Conservation (phyloP, 257 asterid species). For the Rubia yunnanensis region DNA sequence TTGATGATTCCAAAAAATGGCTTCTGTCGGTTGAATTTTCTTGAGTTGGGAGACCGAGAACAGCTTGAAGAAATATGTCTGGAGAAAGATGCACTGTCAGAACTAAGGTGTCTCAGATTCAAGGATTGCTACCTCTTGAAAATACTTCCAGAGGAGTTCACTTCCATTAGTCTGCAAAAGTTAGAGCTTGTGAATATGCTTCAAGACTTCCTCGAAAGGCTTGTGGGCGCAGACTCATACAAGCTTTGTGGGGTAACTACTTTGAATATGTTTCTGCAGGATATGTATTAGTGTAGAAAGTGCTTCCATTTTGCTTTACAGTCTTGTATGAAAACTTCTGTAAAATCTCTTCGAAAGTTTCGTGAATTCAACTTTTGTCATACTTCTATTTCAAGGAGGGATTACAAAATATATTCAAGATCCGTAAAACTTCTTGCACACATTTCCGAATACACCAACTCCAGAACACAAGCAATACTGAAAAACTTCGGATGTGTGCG, state of each 20-base stretch:
- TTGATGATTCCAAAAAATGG: not conserved
- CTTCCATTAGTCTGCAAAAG: not conserved
- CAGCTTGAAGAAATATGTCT: not conserved
- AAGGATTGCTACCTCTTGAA: not conserved
- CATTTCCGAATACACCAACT: conserved; percentile 42
- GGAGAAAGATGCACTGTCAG: not conserved
- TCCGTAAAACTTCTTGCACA: not conserved
- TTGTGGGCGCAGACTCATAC: no score
- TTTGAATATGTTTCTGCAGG: no score
- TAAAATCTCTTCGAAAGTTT: no score
- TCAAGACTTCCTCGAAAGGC: not conserved
- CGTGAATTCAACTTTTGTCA: no score
- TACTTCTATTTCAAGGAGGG: no score
- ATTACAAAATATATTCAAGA: not conserved
- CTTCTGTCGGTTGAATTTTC: not conserved
- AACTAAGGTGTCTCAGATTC: not conserved
- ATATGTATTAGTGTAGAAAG: no score
- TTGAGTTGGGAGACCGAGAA: no score
- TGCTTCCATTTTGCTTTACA: no score
- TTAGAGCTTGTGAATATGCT: not conserved
- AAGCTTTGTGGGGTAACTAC: no score
- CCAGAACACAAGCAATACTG: conserved; percentile 22
- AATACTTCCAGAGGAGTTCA: not conserved
- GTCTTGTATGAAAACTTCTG: no score
- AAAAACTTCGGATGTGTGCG: conserved; percentile 35